Evolutionary conservation across 2,329 filamentous ascomycete species (phyloP), one percentile per base, ranked within the genome.

Genomic region (Beauveria sp.): DNA sequence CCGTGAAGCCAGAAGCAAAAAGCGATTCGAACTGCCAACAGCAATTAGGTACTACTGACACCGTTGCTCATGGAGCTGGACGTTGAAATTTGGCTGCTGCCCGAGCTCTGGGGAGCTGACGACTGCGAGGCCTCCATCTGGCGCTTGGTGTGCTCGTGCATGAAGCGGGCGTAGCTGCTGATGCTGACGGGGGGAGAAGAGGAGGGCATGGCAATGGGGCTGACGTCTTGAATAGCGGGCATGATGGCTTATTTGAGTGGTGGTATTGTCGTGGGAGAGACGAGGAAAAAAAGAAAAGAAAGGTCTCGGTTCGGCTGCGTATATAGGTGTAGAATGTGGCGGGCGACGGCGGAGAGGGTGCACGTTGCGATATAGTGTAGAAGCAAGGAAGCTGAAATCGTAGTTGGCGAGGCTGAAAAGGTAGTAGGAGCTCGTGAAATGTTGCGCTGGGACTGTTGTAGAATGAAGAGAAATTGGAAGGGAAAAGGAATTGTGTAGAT

Each of bases 141-240:
- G 61, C 79, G 77, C 76, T 85, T 86, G 64, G 85, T 88, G 74
- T 88, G 84, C 60, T 81, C 78, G 69, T 85, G 83, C 81, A 88
- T 88, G 61, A 78, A 82, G 63, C 79, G 79, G 16, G 84, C 75
- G 67, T 88, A 88, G 56, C 72, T 81, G 6, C 79, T 80, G 65
- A 82, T 78, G 65, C 79, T 80, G 51, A 77, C 76, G 12, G 74
- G 75, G 57, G 75, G 73, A 66, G 73, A 71, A 59, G 74, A 76
- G 63, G 67, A 64, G 62, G 75, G 73, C 56, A 76, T 72, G 65
- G 69, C 68, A 46, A 72, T 67, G 60, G 64, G 30, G 28, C 47
- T 42, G 46, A 12, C 63, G 76, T 70, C 79, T 76, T 75, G 71
- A 49, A 69, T 67, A 66, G 69, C 68, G 60, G 75, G 74, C 75